Evolutionary conservation across 2,329 filamentous ascomycete genomes (phyloP).

Genomic region (Pleurostoma richardsiae): DNA sequence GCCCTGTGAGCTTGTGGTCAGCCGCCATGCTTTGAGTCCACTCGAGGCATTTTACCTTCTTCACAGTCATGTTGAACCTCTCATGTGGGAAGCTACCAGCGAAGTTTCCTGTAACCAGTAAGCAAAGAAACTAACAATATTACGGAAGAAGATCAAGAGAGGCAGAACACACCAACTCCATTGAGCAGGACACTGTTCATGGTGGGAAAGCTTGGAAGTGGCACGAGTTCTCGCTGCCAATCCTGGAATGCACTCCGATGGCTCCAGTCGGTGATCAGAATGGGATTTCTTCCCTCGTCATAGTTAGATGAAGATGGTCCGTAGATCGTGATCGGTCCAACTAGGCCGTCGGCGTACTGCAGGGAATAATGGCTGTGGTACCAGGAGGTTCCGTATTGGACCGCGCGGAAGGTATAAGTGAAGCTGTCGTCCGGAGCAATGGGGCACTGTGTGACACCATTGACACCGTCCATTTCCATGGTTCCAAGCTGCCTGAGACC

Average conservation of each 20-base stretch:
- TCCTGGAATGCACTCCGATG: conserved; percentile 5
- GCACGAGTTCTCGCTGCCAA: no score
- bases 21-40: no score
- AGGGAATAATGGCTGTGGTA: conserved; percentile 40
- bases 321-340: conserved; percentile 43
- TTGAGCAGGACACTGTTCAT: no score
- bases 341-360: conserved; percentile 59
- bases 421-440: conserved; percentile 53
- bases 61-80: no score
- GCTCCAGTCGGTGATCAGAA: conserved; percentile 11
- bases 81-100: no score
- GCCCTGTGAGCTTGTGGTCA: conserved; percentile 3
- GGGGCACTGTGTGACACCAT: conserved; percentile 54
- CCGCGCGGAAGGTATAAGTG: conserved; percentile 56
- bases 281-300: conserved; percentile 9
- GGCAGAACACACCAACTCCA: no score
- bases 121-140: no score
- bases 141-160: no score
- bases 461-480: conserved; percentile 60
- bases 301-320: conserved; percentile 8
- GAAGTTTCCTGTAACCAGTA: no score
- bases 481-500: conserved; percentile 62
- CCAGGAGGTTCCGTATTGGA: conserved; percentile 27
- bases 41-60: no score
- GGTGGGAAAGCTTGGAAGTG: no score